phyloP scores from a whole-genome alignment of 1,284 basidiomycete species.

The Cryptococcus sp. region DNA sequence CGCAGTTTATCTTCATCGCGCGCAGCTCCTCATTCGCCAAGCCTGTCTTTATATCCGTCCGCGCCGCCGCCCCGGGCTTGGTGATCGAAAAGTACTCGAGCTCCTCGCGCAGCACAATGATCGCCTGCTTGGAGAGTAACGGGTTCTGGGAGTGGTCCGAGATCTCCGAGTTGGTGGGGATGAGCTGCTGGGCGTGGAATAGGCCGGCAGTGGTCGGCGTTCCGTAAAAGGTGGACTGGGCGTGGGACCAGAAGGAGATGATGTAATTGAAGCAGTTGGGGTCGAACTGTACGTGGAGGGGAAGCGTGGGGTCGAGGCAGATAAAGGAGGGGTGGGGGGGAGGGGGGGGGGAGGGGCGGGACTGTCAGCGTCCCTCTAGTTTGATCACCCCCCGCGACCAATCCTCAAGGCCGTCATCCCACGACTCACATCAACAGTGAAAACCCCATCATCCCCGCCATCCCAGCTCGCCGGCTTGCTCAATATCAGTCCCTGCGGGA shows the following conservation, averaged over 20 bases:
- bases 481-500: constrained; percentile 94
- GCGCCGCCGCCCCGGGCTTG: constrained; percentile 49
- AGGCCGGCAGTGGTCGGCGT: constrained; percentile 68
- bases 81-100: constrained; percentile 94
- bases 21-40: constrained; percentile 71
- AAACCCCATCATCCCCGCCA: constrained; percentile 89
- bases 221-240: constrained; percentile 90
- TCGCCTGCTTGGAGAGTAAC: constrained; percentile 90
- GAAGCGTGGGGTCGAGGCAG: neutral
- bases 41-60: constrained; percentile 67
- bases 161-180: constrained; percentile 55
- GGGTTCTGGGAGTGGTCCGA: constrained; percentile 67
- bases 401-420: neutral
- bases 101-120: constrained; percentile 96
- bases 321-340: too few relatives aligned
- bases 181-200: constrained; percentile 72
- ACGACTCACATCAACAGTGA: constrained; percentile 84
- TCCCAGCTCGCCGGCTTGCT: constrained; percentile 69
- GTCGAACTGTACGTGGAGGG: constrained; percentile 78
- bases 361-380: neutral
- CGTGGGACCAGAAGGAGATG: constrained; percentile 81
- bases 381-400: neutral
- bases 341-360: too few relatives aligned
- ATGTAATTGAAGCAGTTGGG: constrained; percentile 93
- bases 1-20: constrained; percentile 76